A percentile compares a stretch with the other conserved stretches of the same genome.
Conservation (phyloP, 768 basidiomycete genomes). For the Galerina marginata region DNA sequence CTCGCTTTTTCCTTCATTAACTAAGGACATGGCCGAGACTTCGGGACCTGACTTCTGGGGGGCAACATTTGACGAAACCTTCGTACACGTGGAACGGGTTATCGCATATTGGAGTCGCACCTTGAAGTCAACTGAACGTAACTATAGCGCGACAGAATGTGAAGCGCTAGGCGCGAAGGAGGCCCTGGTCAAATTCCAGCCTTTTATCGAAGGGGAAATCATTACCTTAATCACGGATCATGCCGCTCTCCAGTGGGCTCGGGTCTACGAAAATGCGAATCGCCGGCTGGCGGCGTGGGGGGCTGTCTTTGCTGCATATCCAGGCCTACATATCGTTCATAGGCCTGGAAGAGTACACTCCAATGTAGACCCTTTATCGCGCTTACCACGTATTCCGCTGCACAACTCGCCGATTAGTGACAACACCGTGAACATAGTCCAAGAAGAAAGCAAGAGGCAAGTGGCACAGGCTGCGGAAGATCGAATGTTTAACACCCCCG, state of each 20-base stretch:
- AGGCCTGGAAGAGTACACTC: slow-evolving; percentile 37
- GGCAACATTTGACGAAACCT: slow-evolving; percentile 26
- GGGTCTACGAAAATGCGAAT: slow-evolving; percentile 27
- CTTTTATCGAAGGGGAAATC: slow-evolving; percentile 38
- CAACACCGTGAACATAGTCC: slow-evolving; percentile 7
- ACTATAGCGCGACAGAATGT: slow-evolving; percentile 36
- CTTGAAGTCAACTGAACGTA: slow-evolving; percentile 29
- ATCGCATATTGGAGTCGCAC: slow-evolving; percentile 35
- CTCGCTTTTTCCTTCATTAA: no score
- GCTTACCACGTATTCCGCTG: slow-evolving; percentile 20
- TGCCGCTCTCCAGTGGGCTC: slow-evolving; percentile 22
- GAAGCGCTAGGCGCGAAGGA: slow-evolving; percentile 25
- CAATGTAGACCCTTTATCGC: slow-evolving; percentile 33
- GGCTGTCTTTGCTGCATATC: slow-evolving; percentile 34
- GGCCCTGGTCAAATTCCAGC: slow-evolving; percentile 35
- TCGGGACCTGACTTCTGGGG: neutral
- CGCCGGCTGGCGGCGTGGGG: slow-evolving; percentile 34
- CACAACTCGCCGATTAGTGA: slow-evolving; percentile 18
- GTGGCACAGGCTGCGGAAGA: slow-evolving; percentile 12
- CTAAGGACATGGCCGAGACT: no score
- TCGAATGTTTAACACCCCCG: neutral
- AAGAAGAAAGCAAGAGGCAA: neutral
- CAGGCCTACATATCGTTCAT: slow-evolving; percentile 34
- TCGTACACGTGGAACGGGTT: slow-evolving; percentile 33
- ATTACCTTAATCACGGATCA: slow-evolving; percentile 13